Evolutionary conservation across 2,329 filamentous ascomycete species (phyloP), one percentile per base, ranked within the genome.

Genomic region (Penicillium glabrum): DNA sequence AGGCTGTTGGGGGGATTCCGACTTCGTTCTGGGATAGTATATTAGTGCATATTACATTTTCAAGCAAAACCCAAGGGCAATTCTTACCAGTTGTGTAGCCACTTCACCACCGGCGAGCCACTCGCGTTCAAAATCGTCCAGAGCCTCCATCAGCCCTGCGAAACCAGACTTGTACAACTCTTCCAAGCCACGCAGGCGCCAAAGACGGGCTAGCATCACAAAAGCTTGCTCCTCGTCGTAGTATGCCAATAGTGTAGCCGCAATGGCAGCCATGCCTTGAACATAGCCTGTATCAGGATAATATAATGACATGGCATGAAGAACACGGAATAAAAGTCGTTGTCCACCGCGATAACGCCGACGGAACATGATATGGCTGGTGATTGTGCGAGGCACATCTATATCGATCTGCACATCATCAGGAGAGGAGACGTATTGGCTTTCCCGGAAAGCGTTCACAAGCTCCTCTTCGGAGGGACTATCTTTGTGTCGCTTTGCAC

Each of bases 341-440:
- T 99, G 93, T 1, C 93, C 95, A 58, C 95, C 95, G 24, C 91
- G 86, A 76, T 99, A 99, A 50, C 95, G 85, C 61, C 87, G 84
- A 46, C 95, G 87, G 72, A 99, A 99, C 93, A 99, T 97, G 73
- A 99, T 93, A 76, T 99, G 95, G 61, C 90, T 87, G 73, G 87
- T 96, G 72, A 99, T 96, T 5, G 95, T 98, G 53, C 95, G 85
- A 1, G 95, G 95, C 19, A 99, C 95, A 72, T 99, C 95, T 44
- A 98, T 86, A 73, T 99, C 95, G 67, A 99, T 99, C 76, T 99
- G 95, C 23, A 93, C 87, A 73, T 99, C 95, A 70, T 99, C 95
- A 0, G 91, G 87, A 3, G 90, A 96, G 53, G 86, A 86, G 57
- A 86, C 79, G 16, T 86, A 80, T 68, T 96, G 88, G 27, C 96